Evolutionary conservation across 805 yeast species (phyloP).

Genomic region (Suhomyces vadensis): DNA sequence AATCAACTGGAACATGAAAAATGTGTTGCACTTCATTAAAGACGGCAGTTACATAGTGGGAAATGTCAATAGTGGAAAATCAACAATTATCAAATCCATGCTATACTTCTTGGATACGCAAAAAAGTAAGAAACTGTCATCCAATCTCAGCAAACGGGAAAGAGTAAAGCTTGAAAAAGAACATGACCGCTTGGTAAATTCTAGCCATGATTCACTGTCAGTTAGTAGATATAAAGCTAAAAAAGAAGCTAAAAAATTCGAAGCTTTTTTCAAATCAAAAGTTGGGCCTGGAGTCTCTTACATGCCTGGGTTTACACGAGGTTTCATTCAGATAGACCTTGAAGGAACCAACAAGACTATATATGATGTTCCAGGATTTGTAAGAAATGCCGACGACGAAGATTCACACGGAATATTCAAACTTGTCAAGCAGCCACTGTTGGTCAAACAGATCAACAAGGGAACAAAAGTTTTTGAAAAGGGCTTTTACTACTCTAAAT

Average conservation of each 20-base stretch:
- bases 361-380: conserved; percentile 52
- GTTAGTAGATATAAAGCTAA: conserved; percentile 7
- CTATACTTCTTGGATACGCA: conserved; percentile 20
- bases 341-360: conserved; percentile 31
- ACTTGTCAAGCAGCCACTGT: conserved; percentile 21
- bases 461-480: conserved; percentile 27
- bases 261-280: conserved; percentile 23
- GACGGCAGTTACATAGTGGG: conserved; percentile 57
- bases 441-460: conserved; percentile 29
- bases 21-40: conserved; percentile 39
- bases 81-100: conserved; percentile 55
- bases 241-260: conserved; percentile 10
- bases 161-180: conserved; percentile 15
- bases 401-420: conserved; percentile 26
- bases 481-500: conserved; percentile 33
- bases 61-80: conserved; percentile 68
- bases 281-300: conserved; percentile 50
- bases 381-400: conserved; percentile 12
- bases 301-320: conserved; percentile 74
- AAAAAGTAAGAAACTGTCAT: conserved; percentile 11
- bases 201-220: conserved; percentile 9
- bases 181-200: conserved; percentile 17
- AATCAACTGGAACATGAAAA: conserved; percentile 51
- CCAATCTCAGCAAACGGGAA: conserved; percentile 11
- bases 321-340: conserved; percentile 34